phyloP scores from a whole-genome alignment of 768 basidiomycete genomes.

The Lactarius quietus region DNA sequence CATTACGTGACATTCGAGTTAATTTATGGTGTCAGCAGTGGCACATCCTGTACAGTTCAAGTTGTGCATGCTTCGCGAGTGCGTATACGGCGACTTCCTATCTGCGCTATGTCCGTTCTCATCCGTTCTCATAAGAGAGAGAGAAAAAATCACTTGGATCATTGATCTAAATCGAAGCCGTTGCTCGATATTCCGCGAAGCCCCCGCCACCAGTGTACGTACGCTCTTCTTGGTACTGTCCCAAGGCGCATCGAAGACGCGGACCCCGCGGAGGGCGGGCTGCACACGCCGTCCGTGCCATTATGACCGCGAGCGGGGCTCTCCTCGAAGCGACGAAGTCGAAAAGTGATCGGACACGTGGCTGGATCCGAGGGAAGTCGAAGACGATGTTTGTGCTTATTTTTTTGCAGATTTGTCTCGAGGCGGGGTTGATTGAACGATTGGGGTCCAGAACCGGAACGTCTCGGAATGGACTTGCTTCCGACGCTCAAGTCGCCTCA shows the following conservation, averaged over 20 bases:
- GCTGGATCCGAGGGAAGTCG: slow-evolving; percentile 1
- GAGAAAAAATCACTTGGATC: neutral
- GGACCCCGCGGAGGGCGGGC: slow-evolving; percentile 19
- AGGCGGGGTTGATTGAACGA: slow-evolving; percentile 2
- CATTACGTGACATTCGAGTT: neutral
- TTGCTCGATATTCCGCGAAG: neutral
- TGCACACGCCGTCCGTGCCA: slow-evolving; percentile 3
- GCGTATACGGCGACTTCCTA: neutral
- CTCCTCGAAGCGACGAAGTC: slow-evolving; percentile 5
- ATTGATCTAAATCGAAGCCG: neutral
- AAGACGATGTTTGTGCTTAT: neutral
- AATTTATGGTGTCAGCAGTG: neutral
- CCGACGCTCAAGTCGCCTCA: too few relatives aligned
- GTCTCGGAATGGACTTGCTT: neutral
- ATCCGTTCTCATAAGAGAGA: neutral
- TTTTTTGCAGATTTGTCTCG: neutral
- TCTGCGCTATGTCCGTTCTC: neutral
- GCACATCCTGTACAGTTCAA: neutral
- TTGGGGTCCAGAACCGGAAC: neutral
- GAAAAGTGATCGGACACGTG: slow-evolving; percentile 5
- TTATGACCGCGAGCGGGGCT: slow-evolving; percentile 1
- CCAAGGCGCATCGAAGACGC: slow-evolving; percentile 1
- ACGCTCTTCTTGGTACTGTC: neutral
- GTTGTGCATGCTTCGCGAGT: neutral
- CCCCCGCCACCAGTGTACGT: neutral